These are phyloP conservation scores for Pichia manshurica DNA, from an alignment of 805 yeast genomes.

Conservation along the genomic window DNA sequence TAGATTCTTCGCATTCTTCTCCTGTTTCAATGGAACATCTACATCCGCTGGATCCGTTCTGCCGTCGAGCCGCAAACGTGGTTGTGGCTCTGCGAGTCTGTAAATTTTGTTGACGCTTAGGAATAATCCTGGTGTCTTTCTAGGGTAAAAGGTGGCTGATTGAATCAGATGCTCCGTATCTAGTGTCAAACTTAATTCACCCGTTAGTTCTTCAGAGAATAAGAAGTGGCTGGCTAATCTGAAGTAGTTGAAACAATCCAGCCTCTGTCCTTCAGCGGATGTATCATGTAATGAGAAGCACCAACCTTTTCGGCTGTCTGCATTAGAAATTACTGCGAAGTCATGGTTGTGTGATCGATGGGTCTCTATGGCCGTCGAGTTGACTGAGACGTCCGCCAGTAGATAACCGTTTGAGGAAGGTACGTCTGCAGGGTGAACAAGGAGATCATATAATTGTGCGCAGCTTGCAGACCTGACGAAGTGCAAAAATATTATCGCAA, in stretches of 20 bases:
- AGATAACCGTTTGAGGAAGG: not conserved
- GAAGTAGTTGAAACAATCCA: constrained; percentile 5
- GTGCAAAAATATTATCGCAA: too few relatives aligned
- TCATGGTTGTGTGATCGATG: not conserved
- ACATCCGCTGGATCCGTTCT: not conserved
- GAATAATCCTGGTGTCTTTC: not conserved
- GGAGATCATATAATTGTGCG: too few relatives aligned
- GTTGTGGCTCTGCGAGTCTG: constrained; percentile 3
- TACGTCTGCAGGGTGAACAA: too few relatives aligned
- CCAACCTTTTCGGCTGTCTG: not conserved
- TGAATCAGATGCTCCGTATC: not conserved
- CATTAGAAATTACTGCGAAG: not conserved
- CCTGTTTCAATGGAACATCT: not conserved
- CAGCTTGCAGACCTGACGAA: too few relatives aligned
- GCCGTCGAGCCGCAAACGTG: not conserved
- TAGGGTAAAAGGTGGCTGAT: not conserved
- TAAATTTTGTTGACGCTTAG: not conserved
- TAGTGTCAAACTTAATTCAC: not conserved
- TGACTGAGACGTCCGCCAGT: not conserved
- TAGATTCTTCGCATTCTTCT: not conserved
- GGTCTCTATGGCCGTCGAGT: not conserved
- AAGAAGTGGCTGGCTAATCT: not conserved
- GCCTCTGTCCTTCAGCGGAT: not conserved
- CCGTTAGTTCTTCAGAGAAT: not conserved
- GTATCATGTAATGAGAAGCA: constrained; percentile 1